Base-by-base conservation (phyloP, 1,139 yeast genomes). In the Debaryomycetaceae sp. region DNA sequence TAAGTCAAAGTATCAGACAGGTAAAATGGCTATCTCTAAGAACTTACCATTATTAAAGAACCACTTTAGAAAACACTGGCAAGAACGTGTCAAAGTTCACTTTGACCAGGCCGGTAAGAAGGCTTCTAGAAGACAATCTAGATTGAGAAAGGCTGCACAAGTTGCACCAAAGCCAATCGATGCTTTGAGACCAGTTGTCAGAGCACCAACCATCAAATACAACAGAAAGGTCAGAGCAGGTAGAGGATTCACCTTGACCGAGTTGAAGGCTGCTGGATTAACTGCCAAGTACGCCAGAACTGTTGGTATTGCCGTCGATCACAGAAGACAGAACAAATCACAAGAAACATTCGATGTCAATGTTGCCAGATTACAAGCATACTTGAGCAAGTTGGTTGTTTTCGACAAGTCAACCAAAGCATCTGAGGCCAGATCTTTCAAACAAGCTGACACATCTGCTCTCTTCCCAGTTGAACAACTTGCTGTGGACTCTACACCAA, bases 11-110 rank as follows among this genome's bases (percentile, higher is more conserved):
- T 27, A 27, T 27, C 31, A 27, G 11, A 27, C 31, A 27, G 31
- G 11, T 27, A 27, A 41, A 61, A 73, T 77, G 93, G 98, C 98
- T 79, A 89, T 93, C 82, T 78, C 93, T 69, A 90, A 93, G 91
- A 93, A 93, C 80, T 81, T 86, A 78, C 96, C 97, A 85, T 81
- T 91, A 83, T 90, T 85, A 81, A 87, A 86, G 83, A 86, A 86
- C 81, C 96, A 87, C 81, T 87, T 87, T 89, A 85, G 95, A 83
- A 93, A 93, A 88, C 93, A 90, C 96, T 93, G 99, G 99, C 98
- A 93, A 82, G 96, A 88, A 80, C 89, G 99, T 75, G 99, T 93
- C 83, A 88, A 82, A 77, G 96, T 89, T 68, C 97, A 93, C 90
- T 86, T 91, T 72, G 97, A 91, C 91, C 98, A 93, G 83, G 96